These are phyloP conservation scores for Umbilicus rupestris DNA, from an alignment of 164 flowering plant genomes.

Conservation along the genomic window DNA sequence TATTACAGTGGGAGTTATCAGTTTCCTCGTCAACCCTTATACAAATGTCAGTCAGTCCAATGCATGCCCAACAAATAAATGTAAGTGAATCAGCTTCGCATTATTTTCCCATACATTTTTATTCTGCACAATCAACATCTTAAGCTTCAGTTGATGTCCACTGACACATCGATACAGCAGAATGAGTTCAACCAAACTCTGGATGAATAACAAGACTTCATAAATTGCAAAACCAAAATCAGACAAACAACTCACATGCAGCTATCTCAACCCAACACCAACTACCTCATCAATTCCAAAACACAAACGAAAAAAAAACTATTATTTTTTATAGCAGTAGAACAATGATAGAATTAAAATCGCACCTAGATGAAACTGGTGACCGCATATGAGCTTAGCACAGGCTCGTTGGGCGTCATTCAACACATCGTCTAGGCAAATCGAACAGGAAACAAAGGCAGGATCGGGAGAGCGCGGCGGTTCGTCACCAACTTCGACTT, in stretches of 20 bases:
- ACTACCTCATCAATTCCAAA: neutral
- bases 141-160: too few species aligned
- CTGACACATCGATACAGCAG: neutral
- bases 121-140: too few species aligned
- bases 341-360: neutral
- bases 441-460: constrained; percentile 32
- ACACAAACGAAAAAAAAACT: neutral
- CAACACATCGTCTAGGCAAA: constrained; percentile 44
- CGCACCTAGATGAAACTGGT: constrained; percentile 54
- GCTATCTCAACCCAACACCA: neutral
- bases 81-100: neutral
- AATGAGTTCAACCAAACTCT: neutral
- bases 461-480: neutral
- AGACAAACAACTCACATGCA: neutral
- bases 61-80: neutral
- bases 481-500: neutral
- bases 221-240: too few species aligned
- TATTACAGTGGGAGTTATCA: too few species aligned
- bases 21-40: neutral
- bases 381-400: constrained; percentile 57
- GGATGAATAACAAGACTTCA: neutral
- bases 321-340: too few species aligned
- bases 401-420: constrained; percentile 32
- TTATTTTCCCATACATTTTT: neutral
- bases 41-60: neutral